Conservation (phyloP, 345 rosid genomes). For the Eucalyptus brandiana region DNA sequence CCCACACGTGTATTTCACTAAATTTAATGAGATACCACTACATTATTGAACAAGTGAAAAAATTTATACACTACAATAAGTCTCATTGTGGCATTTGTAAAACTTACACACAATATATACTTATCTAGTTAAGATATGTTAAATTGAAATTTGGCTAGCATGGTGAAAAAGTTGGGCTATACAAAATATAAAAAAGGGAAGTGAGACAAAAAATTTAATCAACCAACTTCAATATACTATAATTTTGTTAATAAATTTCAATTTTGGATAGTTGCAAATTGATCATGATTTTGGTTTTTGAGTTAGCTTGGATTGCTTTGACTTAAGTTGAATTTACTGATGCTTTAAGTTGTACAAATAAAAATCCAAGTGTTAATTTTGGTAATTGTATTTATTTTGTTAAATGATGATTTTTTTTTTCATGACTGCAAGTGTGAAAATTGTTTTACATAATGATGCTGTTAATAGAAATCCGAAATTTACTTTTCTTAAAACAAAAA, state of each 20-base stretch:
- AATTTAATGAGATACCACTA: no score
- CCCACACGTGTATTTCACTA: no score
- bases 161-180: neutral
- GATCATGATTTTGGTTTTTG: neutral
- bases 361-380: neutral
- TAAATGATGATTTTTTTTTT: neutral
- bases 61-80: no score
- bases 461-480: neutral
- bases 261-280: no score
- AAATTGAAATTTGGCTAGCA: neutral
- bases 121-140: neutral
- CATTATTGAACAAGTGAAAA: accelerated
- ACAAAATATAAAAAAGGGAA: neutral
- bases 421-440: neutral
- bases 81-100: neutral
- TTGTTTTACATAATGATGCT: no score
- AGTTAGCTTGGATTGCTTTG: neutral
- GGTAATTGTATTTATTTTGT: neutral
- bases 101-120: neutral
- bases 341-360: neutral
- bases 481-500: accelerated
- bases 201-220: neutral
- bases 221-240: neutral
- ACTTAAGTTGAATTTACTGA: neutral
- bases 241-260: accelerated